Percentiles rank a stretch among this genome's conserved stretches.
These are phyloP conservation scores for Nicotiana benthamiana DNA, from an alignment of 257 asterid genomes.

Conservation along the genomic window DNA sequence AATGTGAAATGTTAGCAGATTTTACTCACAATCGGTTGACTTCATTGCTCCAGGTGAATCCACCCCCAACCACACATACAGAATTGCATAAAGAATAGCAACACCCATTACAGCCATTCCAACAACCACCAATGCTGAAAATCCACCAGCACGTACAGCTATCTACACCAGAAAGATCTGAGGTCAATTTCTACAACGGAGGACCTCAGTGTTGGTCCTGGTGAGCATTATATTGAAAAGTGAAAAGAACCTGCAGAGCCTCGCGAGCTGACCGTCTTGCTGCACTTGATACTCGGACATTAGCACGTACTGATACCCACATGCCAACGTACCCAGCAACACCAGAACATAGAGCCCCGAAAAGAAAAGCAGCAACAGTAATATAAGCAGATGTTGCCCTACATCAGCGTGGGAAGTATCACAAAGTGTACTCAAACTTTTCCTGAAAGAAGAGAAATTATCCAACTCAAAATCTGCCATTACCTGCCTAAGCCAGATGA, in stretches of 20 bases:
- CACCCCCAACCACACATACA: constrained; percentile 87
- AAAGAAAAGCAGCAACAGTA: constrained; percentile 85
- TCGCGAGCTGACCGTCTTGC: constrained; percentile 97
- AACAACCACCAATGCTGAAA: constrained; percentile 92
- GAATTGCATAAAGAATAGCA: constrained; percentile 74
- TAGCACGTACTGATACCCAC: constrained; percentile 99
- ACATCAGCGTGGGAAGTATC: constrained; percentile 23
- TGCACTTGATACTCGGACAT: constrained; percentile 98
- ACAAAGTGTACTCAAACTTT: background rate
- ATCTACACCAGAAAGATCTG: constrained; percentile 42
- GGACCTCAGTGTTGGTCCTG: constrained; percentile 9
- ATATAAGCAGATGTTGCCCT: constrained; percentile 77
- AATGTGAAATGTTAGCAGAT: constrained; percentile 12
- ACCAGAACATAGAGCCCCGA: constrained; percentile 97
- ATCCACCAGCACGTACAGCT: constrained; percentile 99
- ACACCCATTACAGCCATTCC: constrained; percentile 98
- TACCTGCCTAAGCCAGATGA: constrained; percentile 92
- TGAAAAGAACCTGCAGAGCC: constrained; percentile 73
- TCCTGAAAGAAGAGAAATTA: background rate
- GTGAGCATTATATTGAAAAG: constrained; percentile 8
- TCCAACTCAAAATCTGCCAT: constrained; percentile 7
- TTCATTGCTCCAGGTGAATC: constrained; percentile 85
- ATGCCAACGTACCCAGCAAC: constrained; percentile 97
- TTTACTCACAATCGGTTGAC: constrained; percentile 78
- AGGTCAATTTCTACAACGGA: constrained; percentile 13